Evolutionary conservation across 176 grass and related monocot species (phyloP), one percentile per base, ranked within the genome.

Genomic region (Canna indica): DNA sequence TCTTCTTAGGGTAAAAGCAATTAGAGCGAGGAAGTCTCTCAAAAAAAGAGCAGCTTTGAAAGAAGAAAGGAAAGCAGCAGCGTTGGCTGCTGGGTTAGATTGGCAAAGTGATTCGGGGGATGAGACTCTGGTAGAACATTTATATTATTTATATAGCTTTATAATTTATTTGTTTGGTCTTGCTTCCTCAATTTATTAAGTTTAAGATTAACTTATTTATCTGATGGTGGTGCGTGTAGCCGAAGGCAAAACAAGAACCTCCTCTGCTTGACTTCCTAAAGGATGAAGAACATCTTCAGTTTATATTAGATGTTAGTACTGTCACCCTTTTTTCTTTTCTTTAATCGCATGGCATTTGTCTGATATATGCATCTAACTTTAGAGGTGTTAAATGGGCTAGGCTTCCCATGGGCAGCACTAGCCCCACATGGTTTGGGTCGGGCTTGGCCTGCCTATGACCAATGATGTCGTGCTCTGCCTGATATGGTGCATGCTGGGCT

Each of bases 21-120:
- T 62, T 64, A 89, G 88, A 88, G 93, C 93, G 77, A 96, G 81
- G 79, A 96, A 75, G 77, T 42, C 81, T 46, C 84, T 96, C 74
- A 70, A 91, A 48, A 91, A 87, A 81, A 83, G 77, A 48, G 84
- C 77, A 75, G 76, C 81, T 76, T 72, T 83, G 63, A 89, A 83
- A 72, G 83, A 86, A 78, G 82, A 96, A 63, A 79, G 64, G 64
- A 87, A 79, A 64, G 42, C 73, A 29, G 73, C 67, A 52, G 35
- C 78, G 13, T 64, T 80, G 75, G 83, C 73, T 36, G 77, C 77
- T 50, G 83, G 83, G 20, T 72, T 80, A 39, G 83, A 85, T 64
- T 85, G 77, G 83, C 83, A 85, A 66, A 85, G 77, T 58, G 77
- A 91, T 77, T 87, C 85, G 59, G 64, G 12, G 47, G 78, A 77